Percentiles rank a stretch among this genome's conserved stretches.
These are phyloP conservation scores for Exophiala lecanii-corni DNA, from an alignment of 2,329 filamentous ascomycete genomes.

Conservation along the genomic window DNA sequence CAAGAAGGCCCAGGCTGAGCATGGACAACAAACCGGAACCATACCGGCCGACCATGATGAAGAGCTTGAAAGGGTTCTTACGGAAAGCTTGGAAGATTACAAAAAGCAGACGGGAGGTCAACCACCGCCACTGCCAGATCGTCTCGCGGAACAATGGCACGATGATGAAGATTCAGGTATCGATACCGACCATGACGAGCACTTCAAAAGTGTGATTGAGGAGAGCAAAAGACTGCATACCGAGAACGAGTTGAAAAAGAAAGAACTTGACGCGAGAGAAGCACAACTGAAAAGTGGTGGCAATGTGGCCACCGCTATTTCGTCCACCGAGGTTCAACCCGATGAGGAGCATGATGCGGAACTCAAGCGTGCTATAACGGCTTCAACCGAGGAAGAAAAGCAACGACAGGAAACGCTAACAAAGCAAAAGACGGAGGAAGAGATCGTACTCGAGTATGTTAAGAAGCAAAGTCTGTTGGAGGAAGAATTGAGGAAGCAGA, in stretches of 20 bases:
- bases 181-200: constrained; percentile 32
- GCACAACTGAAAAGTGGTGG: constrained; percentile 2
- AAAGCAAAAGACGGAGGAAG: constrained; percentile 56
- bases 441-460: constrained; percentile 70
- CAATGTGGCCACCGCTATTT: constrained; percentile 15
- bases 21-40: constrained; percentile 15
- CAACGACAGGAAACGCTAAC: constrained; percentile 36
- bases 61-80: constrained; percentile 42
- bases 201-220: constrained; percentile 39
- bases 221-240: constrained; percentile 22
- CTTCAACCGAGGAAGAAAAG: constrained; percentile 44
- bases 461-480: constrained; percentile 72
- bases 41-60: constrained; percentile 29
- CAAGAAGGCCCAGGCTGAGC: constrained; percentile 22
- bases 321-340: constrained; percentile 15
- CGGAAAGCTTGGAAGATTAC: constrained; percentile 41
- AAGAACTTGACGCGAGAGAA: constrained; percentile 7
- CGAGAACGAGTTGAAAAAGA: constrained; percentile 17
- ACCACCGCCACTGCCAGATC: neutral
- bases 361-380: constrained; percentile 46
- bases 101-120: constrained; percentile 3
- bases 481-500: constrained; percentile 46
- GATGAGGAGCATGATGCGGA: constrained; percentile 42
- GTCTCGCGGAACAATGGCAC: constrained; percentile 1
- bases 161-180: constrained; percentile 28